These are phyloP conservation scores for Dillenia turbinata DNA, from an alignment of 164 flowering plant species.

Conservation along the genomic window DNA sequence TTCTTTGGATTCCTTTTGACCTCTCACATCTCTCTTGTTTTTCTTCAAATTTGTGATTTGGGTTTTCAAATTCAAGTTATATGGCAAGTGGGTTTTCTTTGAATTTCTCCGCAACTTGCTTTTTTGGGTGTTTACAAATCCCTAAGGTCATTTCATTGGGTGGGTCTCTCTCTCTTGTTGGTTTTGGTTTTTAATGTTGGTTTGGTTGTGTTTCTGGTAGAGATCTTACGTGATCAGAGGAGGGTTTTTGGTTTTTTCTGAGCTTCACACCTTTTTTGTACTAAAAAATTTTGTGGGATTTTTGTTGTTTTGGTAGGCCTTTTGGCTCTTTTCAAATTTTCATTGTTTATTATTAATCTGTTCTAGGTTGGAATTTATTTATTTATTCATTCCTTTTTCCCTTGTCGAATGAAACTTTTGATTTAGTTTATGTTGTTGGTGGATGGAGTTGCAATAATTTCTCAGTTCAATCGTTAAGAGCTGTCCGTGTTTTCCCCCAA, in stretches of 20 bases:
- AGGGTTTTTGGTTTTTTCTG: constrained; percentile 19
- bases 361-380: too few relatives aligned
- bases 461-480: constrained; percentile 1
- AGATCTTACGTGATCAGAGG: constrained; percentile 28
- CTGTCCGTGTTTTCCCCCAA: constrained; percentile 4
- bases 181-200: constrained; percentile 16
- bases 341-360: too few relatives aligned
- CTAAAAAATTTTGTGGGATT: constrained; percentile 3
- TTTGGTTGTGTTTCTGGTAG: constrained; percentile 33
- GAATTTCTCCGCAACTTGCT: constrained; percentile 3
- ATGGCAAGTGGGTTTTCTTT: constrained; percentile 18
- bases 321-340: neutral
- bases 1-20: constrained; percentile 29
- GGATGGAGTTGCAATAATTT: constrained; percentile 10
- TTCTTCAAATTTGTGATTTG: constrained; percentile 6
- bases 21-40: constrained; percentile 11
- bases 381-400: neutral
- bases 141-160: constrained; percentile 7
- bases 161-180: constrained; percentile 17
- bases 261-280: constrained; percentile 7
- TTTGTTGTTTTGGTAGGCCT: neutral
- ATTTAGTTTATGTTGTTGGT: neutral
- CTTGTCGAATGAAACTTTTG: neutral
- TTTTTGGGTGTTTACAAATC: constrained; percentile 8
- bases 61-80: constrained; percentile 13